Base-by-base conservation (phyloP, 768 basidiomycete genomes). In the Coprinellus micaceus region DNA sequence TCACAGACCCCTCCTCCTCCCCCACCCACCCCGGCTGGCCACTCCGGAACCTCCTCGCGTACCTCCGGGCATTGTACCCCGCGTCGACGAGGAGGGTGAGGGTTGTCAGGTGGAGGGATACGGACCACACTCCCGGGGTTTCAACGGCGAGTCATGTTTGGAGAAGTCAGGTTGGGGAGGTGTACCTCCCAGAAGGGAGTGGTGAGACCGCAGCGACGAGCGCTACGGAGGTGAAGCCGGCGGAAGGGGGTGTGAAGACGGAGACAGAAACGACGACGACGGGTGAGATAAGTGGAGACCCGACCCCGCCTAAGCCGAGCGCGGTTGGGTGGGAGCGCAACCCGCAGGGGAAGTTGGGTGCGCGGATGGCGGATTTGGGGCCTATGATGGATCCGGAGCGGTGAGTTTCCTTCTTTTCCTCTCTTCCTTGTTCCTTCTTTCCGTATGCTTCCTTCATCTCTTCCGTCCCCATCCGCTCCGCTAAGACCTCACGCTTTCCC, bases 241-340 rank as follows among this genome's bases (percentile, higher is more conserved):
- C n/a, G n/a, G n/a, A n/a, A n/a, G n/a, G n/a, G 7, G n/a, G n/a
- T n/a, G n/a, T n/a, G n/a, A n/a, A n/a, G n/a, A n/a, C n/a, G n/a
- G n/a, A n/a, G n/a, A n/a, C n/a, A n/a, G n/a, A n/a, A n/a, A n/a
- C n/a, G n/a, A n/a, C n/a, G n/a, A n/a, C n/a, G n/a, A n/a, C n/a
- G n/a, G n/a, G n/a, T n/a, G n/a, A n/a, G n/a, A n/a, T n/a, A n/a
- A n/a, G n/a, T n/a, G n/a, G n/a, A n/a, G n/a, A n/a, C n/a, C n/a
- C n/a, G n/a, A n/a, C n/a, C n/a, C n/a, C n/a, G n/a, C n/a, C n/a
- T n/a, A n/a, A n/a, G n/a, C 88, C 90, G 0, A 73, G 74, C 9
- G 89, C 92, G 0, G 88, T 96, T 0, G 97, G 96, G 5, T 99
- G 97, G 97, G 96, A 98, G 74, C 92, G 91, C 77, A 95, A 93